Evolutionary conservation across 257 asterid genomes (phyloP), one percentile per base, ranked within the genome.

Genomic region (Lycium ferocissimum): DNA sequence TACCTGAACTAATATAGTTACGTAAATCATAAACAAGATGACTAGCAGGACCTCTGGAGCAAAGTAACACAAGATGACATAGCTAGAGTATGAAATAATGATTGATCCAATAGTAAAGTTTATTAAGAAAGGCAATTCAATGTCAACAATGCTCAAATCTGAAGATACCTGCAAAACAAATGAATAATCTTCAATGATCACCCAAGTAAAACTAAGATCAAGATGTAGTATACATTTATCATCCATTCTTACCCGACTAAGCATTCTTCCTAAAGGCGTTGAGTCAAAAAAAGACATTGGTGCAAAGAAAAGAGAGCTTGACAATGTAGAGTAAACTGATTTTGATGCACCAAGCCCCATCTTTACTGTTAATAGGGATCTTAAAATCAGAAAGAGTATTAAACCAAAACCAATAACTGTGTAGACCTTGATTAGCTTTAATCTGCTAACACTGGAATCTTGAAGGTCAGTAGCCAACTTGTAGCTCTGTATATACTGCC

Each of bases 251-350:
- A 96, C 99, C 95, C 98, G 91, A 88, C 95, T 96, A 45, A 94
- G 87, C 72, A 94, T 94, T 84, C 99, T 91, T 81, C 99, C 99
- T 79, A 93, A 45, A 61, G 99, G 99, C 0, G 98, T 96, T 1
- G 98, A 94, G 87, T 96, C 99, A 70, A 92, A 96, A 92, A 96
- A 96, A 1, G 95, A 86, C 98, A 94, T 94, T 4, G 99, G 98
- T 1, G 98, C 99, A 67, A 93, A 96, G 79, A 94, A 92, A 84
- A 96, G 91, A 56, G 98, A 94, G 22, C 82, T 51, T 87, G 93
- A 75, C 15, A 95, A 88, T 86, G 86, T 89, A 1, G 94, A 87
- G 81, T 92, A 94, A 22, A 95, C 83, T 6, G 98, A 92, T 79
- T 88, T 89, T 9, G 99, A 95, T 2, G 98, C 86, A 82, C 80